Percentiles rank a stretch among this genome's conserved stretches.
Conservation (phyloP, 2,329 filamentous ascomycete species). For the Pestalotiopsis sp. region DNA sequence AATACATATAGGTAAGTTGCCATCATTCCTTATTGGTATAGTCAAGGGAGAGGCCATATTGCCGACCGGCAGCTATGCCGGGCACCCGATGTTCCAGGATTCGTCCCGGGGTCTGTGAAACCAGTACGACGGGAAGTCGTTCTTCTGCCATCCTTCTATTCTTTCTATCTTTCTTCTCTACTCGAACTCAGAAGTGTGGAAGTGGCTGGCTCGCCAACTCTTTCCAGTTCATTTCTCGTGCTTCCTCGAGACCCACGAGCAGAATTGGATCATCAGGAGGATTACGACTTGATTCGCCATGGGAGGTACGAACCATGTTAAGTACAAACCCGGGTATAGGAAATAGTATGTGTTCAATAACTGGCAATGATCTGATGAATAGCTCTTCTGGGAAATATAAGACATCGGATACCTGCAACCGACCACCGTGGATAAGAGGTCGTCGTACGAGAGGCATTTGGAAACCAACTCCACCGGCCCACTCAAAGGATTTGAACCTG, state of each 20-base stretch:
- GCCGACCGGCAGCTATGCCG: background rate
- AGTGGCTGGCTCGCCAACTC: background rate
- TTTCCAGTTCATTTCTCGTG: background rate
- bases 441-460: background rate
- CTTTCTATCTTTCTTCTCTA: background rate
- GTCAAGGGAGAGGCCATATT: background rate
- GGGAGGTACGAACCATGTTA: background rate
- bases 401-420: background rate
- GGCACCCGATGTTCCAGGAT: background rate
- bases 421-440: background rate
- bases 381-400: background rate
- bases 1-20: background rate
- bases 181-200: background rate
- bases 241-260: background rate
- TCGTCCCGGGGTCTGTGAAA: background rate
- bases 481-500: background rate
- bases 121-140: background rate
- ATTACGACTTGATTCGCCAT: background rate
- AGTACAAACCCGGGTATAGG: background rate
- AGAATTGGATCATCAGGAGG: background rate
- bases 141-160: background rate
- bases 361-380: background rate
- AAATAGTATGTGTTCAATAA: background rate
- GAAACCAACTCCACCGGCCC: background rate
- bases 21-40: background rate